Evolutionary conservation across 331 rosid genomes (phyloP), one percentile per base, ranked within the genome.

Genomic region (Stylosanthes scabra): DNA sequence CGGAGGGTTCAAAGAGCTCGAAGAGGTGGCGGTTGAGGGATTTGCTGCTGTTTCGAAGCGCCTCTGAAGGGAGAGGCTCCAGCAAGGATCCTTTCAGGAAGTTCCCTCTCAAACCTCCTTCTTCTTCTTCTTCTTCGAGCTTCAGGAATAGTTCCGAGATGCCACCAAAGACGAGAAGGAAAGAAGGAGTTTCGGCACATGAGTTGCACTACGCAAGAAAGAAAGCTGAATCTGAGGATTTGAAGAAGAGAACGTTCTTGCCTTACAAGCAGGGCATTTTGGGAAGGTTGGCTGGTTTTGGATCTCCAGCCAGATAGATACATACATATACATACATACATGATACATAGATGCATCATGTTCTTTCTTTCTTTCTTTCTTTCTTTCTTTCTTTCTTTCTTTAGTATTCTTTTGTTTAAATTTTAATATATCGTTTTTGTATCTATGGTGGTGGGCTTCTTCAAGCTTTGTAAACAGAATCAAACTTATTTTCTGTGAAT

Each of bases 211-310:
- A 89, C 78, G 78, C 91, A 0, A 59, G 60, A 58, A 91, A 91
- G 85, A 94, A 75, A 79, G 96, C 92, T 2, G 92, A 72, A 29
- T 75, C 93, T 0, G 80, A 88, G 66, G 97, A 90, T 76, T 29
- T 89, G 78, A 93, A 94, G 88, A 94, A 88, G 86, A 94, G 55
- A 80, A 94, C 96, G 6, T 94, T 81, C 76, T 83, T 94, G 88
- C 99, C 99, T 1, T 94, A 89, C 85, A 91, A 87, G 78, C 96
- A 86, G 57, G 96, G 97, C 25, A 86, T 94, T 75, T 41, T 94
- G 82, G 98, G 97, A 3, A 81, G 86, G 59, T 76, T 88, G 42
- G 84, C 96, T 71, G 90, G 95, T 58, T 86, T 86, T 62, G 88
- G 93, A 25, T 67, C 87, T 28, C 68, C 67, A 46, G 50, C 84